phyloP scores from a whole-genome alignment of 345 rosid genomes.

The Euphorbia tirucalli region DNA sequence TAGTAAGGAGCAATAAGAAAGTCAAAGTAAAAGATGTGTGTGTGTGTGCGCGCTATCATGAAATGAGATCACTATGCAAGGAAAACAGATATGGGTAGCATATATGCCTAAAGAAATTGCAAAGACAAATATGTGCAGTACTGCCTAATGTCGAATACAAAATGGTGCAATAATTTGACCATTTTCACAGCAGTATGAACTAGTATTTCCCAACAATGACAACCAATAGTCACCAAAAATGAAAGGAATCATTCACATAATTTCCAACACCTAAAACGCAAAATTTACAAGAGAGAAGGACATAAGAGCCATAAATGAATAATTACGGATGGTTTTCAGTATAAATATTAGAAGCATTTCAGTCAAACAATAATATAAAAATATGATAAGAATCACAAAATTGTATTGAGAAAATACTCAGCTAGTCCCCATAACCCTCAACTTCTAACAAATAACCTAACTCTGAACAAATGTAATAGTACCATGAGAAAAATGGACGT shows the following conservation, averaged over 20 bases:
- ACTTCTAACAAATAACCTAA: background rate
- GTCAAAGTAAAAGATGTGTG: too few species aligned
- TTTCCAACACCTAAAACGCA: background rate
- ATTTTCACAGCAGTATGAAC: background rate
- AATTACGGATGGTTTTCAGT: background rate
- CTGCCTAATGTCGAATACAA: background rate
- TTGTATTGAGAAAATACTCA: background rate
- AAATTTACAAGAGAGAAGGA: background rate
- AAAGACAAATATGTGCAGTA: background rate
- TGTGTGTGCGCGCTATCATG: too few species aligned
- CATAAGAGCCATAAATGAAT: background rate
- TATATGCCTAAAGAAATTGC: background rate
- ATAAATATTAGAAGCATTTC: background rate
- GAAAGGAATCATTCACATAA: background rate
- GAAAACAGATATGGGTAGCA: background rate
- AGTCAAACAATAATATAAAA: background rate
- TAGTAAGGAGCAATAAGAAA: conserved; percentile 3
- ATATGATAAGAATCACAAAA: background rate
- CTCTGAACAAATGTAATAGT: background rate
- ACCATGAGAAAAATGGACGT: background rate
- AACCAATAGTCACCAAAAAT: background rate
- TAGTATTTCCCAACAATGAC: background rate
- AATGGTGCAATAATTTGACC: background rate
- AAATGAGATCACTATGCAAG: too few species aligned
- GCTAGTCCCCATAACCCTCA: conserved; percentile 5